Conservation (phyloP, 495 filamentous ascomycete genomes). For the Aspergillus conjunctus region DNA sequence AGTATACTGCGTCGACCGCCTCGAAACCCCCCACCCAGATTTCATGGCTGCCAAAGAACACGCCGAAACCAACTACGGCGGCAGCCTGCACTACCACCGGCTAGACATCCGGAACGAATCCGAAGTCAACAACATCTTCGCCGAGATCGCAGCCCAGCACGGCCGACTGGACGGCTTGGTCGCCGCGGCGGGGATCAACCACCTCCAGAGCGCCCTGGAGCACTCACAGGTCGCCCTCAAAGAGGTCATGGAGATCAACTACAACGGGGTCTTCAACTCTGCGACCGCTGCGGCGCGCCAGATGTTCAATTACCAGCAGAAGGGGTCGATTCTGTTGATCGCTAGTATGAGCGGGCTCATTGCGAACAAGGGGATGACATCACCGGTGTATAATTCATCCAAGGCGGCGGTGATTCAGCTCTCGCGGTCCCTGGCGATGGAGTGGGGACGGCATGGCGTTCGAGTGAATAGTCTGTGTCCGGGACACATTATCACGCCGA, state of each 20-base stretch:
- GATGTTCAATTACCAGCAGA: constrained; percentile 63
- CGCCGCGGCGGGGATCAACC: constrained; percentile 79
- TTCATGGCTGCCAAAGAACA: constrained; percentile 54
- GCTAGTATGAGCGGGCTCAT: constrained; percentile 80
- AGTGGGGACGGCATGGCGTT: constrained; percentile 69
- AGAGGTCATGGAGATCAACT: constrained; percentile 72
- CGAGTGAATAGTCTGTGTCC: constrained; percentile 69
- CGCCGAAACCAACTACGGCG: constrained; percentile 51
- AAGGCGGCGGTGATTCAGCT: constrained; percentile 73
- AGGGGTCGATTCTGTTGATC: constrained; percentile 72
- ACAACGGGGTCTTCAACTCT: constrained; percentile 75
- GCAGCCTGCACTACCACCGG: constrained; percentile 60
- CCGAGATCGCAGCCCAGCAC: constrained; percentile 54
- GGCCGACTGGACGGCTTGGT: constrained; percentile 72
- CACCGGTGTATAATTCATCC: constrained; percentile 68
- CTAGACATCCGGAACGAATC: constrained; percentile 65
- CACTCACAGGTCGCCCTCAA: constrained; percentile 65
- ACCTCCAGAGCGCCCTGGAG: constrained; percentile 69
- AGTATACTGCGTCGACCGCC: constrained; percentile 69
- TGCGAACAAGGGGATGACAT: constrained; percentile 72
- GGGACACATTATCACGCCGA: constrained; percentile 72
- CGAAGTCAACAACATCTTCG: constrained; percentile 55
- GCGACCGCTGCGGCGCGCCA: constrained; percentile 75
- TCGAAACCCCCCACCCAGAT: constrained; percentile 50
- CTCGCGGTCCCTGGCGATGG: constrained; percentile 66